Base-by-base conservation (phyloP, 768 basidiomycete genomes). In the Leccinum truebloodii region DNA sequence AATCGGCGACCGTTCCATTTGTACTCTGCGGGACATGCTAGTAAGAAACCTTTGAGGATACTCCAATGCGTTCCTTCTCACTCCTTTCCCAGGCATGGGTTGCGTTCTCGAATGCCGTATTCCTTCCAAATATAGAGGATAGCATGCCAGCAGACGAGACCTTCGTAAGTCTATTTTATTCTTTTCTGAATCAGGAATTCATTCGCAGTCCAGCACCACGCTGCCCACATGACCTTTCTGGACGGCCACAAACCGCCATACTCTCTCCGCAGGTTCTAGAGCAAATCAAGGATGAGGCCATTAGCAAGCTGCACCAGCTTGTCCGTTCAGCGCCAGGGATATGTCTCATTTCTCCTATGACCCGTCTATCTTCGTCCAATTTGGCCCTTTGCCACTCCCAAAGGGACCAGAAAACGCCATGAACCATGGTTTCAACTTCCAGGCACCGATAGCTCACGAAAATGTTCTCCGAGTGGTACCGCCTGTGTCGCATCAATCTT, bases 401-500 rank as follows among this genome's bases (percentile, higher is more conserved):
- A 85, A 80, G 67, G 95, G 94, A 9, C 75, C 80, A 3, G 65
- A 61, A 8, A 60, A 71, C 6, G 64, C 77, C 0, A 59, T 69
- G 4, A 69, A 72, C 1, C 76, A 81, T 48, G 61, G 71, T 3
- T 98, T 97, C 81, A 91, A 89, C 68, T 82, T 98, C 48, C 80
- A 86, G 55, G 94, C 94, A 0, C 94, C 96, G 0, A 98, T 97
- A 2, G 92, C 95, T 14, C 82, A 81, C 46, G 83, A 88, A 61
- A 99, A 99, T 72, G 89, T 90, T 20, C 84, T 91, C 81, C 89
- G 96, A 20, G 85, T 98, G 13, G 77, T 93, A 94, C 69, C 76
- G 81, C 30, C 80, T 98, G 32, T 92, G 88, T 71, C 88, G 97
- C 22, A 95, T 99, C 81, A 99, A 99, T 75, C 77, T 99, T 22